phyloP scores from a whole-genome alignment of 2,329 filamentous ascomycete species.

The Exserohilum turcica region DNA sequence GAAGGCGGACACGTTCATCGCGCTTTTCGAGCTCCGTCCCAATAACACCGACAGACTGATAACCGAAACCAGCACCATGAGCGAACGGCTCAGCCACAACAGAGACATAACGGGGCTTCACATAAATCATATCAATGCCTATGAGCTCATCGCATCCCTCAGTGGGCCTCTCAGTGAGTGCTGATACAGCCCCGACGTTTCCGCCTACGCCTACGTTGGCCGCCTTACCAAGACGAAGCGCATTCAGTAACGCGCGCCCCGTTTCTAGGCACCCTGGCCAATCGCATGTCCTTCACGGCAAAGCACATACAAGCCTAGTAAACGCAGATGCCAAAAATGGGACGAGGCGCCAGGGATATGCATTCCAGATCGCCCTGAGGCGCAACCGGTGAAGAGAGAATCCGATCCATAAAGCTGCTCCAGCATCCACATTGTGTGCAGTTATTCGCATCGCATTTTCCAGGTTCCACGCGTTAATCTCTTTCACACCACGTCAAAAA shows the following conservation, averaged over 20 bases:
- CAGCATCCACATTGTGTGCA: background rate
- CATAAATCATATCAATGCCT: conserved; percentile 4
- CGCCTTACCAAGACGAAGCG: conserved; percentile 17
- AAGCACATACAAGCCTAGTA: conserved; percentile 12
- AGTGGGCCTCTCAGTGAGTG: background rate
- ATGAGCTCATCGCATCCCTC: conserved; percentile 7
- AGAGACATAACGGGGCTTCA: background rate
- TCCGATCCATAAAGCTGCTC: conserved; percentile 19
- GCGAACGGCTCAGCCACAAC: background rate
- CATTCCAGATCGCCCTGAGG: conserved; percentile 6
- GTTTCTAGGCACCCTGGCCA: conserved; percentile 21
- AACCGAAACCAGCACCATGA: background rate
- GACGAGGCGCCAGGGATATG: conserved; percentile 4
- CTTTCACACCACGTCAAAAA: background rate
- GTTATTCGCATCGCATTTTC: background rate
- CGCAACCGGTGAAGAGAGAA: conserved; percentile 28
- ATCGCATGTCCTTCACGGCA: conserved; percentile 9
- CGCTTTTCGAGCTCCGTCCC: conserved; percentile 4
- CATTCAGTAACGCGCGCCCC: conserved; percentile 18
- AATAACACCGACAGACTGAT: background rate
- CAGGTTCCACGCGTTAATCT: background rate
- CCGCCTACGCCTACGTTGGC: conserved; percentile 12
- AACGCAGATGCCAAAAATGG: conserved; percentile 12
- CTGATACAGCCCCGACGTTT: conserved; percentile 6
- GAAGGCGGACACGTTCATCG: conserved; percentile 4